Conservation (phyloP, 164 flowering plant species). For the Vitis rupestris region DNA sequence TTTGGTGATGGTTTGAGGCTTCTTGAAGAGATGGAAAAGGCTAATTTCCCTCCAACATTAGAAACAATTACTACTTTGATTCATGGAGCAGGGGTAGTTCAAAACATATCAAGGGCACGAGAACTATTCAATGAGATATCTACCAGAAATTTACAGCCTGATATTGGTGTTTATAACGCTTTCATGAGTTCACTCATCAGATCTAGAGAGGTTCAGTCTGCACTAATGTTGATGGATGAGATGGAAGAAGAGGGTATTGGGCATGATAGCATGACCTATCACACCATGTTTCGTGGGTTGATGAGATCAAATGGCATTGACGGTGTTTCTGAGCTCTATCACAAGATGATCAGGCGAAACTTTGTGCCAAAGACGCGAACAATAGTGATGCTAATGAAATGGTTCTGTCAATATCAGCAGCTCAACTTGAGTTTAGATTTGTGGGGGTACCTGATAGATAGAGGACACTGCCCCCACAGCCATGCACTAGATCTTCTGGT, state of each 20-base stretch:
- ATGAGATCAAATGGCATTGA: slow-evolving; percentile 42
- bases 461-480: slow-evolving; percentile 76
- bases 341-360: slow-evolving; percentile 43
- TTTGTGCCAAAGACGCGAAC: slow-evolving; percentile 75
- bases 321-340: slow-evolving; percentile 46
- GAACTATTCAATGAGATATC: slow-evolving; percentile 61
- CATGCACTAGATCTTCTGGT: slow-evolving; percentile 72
- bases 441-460: slow-evolving; percentile 63
- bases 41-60: slow-evolving; percentile 37
- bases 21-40: slow-evolving; percentile 62
- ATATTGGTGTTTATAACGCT: slow-evolving; percentile 74
- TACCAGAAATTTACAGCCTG: slow-evolving; percentile 42
- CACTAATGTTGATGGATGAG: slow-evolving; percentile 54
- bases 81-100: slow-evolving; percentile 76
- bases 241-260: slow-evolving; percentile 62
- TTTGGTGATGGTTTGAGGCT: slow-evolving; percentile 62
- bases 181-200: slow-evolving; percentile 48
- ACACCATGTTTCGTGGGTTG: slow-evolving; percentile 58
- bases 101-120: slow-evolving; percentile 45
- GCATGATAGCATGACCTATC: slow-evolving; percentile 64
- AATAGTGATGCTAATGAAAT: slow-evolving; percentile 77
- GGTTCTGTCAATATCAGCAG: slow-evolving; percentile 48
- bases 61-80: slow-evolving; percentile 76
- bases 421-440: slow-evolving; percentile 58
- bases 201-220: slow-evolving; percentile 46